These are phyloP conservation scores for Hortiboletus campestris DNA, from an alignment of 768 basidiomycete genomes.

Conservation along the genomic window DNA sequence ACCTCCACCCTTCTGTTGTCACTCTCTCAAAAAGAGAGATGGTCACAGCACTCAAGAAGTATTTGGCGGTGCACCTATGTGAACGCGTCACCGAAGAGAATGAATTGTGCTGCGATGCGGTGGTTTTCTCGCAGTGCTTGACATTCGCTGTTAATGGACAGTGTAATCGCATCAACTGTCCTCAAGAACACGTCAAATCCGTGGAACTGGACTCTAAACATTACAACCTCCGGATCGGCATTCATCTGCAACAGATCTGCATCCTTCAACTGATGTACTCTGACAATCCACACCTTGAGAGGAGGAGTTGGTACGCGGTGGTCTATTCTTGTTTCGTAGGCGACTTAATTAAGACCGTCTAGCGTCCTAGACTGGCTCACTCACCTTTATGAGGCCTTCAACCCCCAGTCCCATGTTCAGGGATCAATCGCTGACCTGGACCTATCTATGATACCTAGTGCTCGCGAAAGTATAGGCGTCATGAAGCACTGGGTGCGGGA, in stretches of 20 bases:
- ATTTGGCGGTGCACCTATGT: conserved; percentile 28
- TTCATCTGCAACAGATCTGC: conserved; percentile 50
- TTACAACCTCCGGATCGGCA: conserved; percentile 41
- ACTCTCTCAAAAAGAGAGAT: conserved; percentile 22
- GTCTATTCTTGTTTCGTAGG: too few species aligned
- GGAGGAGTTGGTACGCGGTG: too few species aligned
- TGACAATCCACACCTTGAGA: neutral
- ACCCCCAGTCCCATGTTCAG: conserved; percentile 45
- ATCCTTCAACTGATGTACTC: conserved; percentile 38
- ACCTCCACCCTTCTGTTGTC: conserved; percentile 6
- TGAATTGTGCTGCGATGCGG: too few species aligned
- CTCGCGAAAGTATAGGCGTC: too few species aligned
- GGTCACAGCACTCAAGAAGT: conserved; percentile 18
- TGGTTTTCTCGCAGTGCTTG: too few species aligned
- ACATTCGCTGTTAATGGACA: conserved; percentile 28
- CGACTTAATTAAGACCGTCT: neutral
- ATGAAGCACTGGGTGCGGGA: too few species aligned
- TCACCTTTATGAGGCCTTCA: conserved; percentile 47
- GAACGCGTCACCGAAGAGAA: conserved; percentile 31
- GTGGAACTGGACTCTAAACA: conserved; percentile 24
- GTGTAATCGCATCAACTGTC: conserved; percentile 37
- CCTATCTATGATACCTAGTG: conserved; percentile 38
- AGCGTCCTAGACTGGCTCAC: conserved; percentile 38
- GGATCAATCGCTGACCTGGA: conserved; percentile 42
- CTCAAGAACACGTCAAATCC: conserved; percentile 33